Base-by-base conservation (phyloP, 2,329 filamentous ascomycete genomes). In the Curvularia lunata region DNA sequence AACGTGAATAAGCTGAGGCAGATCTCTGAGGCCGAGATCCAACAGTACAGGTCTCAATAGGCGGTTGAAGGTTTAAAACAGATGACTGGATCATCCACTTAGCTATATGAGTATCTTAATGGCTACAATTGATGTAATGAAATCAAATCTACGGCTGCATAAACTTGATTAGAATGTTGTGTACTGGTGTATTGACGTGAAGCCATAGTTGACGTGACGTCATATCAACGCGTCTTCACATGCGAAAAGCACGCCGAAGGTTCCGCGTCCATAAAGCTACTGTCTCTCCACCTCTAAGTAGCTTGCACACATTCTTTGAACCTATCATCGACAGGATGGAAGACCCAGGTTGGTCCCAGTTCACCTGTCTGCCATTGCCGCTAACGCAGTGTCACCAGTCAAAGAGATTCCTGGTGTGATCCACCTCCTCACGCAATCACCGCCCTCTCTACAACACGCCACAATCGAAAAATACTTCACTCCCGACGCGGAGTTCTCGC, bases 1-100 rank as follows among this genome's bases (percentile, higher is more conserved):
- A 79, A 81, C 8, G 85, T 93, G 42, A 95, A 93, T 74, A 91
- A 88, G 74, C 75, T 96, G 70, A 84, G 91, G 58, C 89, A 96
- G 75, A 80, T 96, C 50, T 85, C 80, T 21, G 83, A 88, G 79
- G 67, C 63, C 6, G 74, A 77, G 66, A 60, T 77, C 12, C 59
- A 73, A 52, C 73, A 77, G 58, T 77, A 72, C 68, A 72, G 67
- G 62, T 62, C 67, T 8, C 71, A 74, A 65, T 75, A 74, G 10
- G 19, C 16, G 18, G 16, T 37, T 5, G 5, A 34, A 13, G 5
- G 7, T 16, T 45, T 41, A 27, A 34, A 37, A 30, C 21, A n/a
- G 8, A 58, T 32, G 42, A 30, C 10, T 21, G n/a, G 16, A 57
- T 23, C 47, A 48, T 19, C 7, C 27, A 40, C 10, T 28, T 19